A percentile compares a stretch with the other conserved stretches of the same genome.
These are phyloP conservation scores for Cicer yamashitae DNA, from an alignment of 306 rosid genomes.

Conservation along the genomic window DNA sequence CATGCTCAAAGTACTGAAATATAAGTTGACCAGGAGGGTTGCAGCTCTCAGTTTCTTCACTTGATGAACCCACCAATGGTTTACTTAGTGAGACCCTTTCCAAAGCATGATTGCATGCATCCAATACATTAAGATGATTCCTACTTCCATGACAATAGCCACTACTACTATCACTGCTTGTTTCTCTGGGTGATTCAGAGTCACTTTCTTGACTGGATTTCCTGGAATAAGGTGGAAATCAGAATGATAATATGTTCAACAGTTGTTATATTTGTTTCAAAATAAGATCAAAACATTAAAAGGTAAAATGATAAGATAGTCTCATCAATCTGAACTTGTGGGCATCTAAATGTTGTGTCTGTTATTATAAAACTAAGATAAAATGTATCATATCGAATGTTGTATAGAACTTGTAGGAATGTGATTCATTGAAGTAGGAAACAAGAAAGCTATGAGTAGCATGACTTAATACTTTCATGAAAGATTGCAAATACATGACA, in stretches of 20 bases:
- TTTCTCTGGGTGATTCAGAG: slow-evolving; percentile 81
- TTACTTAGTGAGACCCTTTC: slow-evolving; percentile 55
- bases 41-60: slow-evolving; percentile 74
- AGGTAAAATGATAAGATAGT: slow-evolving; percentile 19
- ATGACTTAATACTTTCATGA: slow-evolving; percentile 23
- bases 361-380: slow-evolving; percentile 26
- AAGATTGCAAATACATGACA: slow-evolving; percentile 14
- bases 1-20: slow-evolving; percentile 76
- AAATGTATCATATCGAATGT: slow-evolving; percentile 18
- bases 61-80: slow-evolving; percentile 65
- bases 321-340: not conserved
- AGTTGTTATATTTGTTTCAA: slow-evolving; percentile 14
- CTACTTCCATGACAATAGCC: slow-evolving; percentile 58
- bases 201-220: slow-evolving; percentile 78
- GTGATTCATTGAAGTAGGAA: slow-evolving; percentile 30
- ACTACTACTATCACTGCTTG: slow-evolving; percentile 82
- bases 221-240: slow-evolving; percentile 54
- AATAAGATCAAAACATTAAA: slow-evolving; percentile 14
- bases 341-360: slow-evolving; percentile 12
- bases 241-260: slow-evolving; percentile 17
- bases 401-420: slow-evolving; percentile 26
- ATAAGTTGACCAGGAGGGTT: slow-evolving; percentile 69
- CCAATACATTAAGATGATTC: slow-evolving; percentile 50
- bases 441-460: slow-evolving; percentile 28
- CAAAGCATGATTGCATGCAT: slow-evolving; percentile 53